Base-by-base conservation (phyloP, 768 basidiomycete species). In the Pleurotus giganteus region DNA sequence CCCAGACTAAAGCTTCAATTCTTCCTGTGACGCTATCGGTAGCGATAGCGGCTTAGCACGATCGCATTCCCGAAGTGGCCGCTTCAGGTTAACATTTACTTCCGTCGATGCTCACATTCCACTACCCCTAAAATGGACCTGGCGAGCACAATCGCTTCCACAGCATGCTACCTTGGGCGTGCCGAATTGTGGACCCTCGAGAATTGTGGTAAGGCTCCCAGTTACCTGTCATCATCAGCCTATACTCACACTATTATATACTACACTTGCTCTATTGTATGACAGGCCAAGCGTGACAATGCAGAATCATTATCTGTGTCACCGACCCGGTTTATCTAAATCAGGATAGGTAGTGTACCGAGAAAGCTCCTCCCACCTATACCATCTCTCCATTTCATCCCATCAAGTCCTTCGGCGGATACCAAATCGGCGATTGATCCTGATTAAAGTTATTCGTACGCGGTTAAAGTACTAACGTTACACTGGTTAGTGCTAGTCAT, bases 361-460 rank as follows among this genome's bases (percentile, higher is more conserved):
- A 45, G 24, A 45, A 26, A 19, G 11, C 23, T 19, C 27, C 44
- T 7, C 12, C 44, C 23, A 45, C 6, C 8, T 9, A 45, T 45
- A 28, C 44, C 15, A 34, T 8, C 7, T 8, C 32, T 23, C 21
- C 13, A 11, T 45, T 45, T 23, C 21, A 45, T 45, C 27, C 44
- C 39, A 41, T 41, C 15, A n/a, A 28, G 15, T 27, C 31, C 46
- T 29, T 47, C 23, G 31, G 29, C 8, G 17, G 28, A 47, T n/a
- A 32, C 13, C 46, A 47, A 47, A 28, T 47, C 46, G 29, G 15
- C 46, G 46, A 47, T 32, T 23, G 31, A 24, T 51, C 19, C 49
- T 23, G 32, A 36, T 37, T 8, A 51, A 26, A 29, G 49, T 37
- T 51, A 24, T 26, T 45, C 44, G 44, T 24, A 27, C 27, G 44